A percentile compares a stretch with the other conserved stretches of the same genome.
Conservation (phyloP, 2,329 filamentous ascomycete genomes). For the Thyridium curvatum region DNA sequence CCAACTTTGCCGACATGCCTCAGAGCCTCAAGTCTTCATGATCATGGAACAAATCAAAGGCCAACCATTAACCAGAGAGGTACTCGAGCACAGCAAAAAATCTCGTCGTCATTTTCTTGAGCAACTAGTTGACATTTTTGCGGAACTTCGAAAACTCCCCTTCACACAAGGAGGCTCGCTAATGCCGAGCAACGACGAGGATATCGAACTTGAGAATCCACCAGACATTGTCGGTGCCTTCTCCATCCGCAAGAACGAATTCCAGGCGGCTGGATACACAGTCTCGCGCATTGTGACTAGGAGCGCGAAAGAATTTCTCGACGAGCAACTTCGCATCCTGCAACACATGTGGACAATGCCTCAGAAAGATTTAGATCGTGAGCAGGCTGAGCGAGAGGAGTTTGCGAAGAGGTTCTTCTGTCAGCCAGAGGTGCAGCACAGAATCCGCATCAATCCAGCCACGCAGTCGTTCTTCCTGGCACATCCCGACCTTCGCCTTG, state of each 20-base stretch:
- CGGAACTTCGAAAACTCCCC: conserved; percentile 14
- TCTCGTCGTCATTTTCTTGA: conserved; percentile 9
- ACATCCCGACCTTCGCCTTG: conserved; percentile 13
- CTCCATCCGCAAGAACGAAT: conserved; percentile 2
- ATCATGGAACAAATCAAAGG: conserved; percentile 14
- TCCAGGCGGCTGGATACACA: too few species aligned
- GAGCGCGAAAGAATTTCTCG: too few species aligned
- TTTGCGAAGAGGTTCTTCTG: conserved; percentile 10
- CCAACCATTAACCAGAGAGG: conserved; percentile 10
- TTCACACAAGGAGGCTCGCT: conserved; percentile 17
- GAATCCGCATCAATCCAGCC: too few species aligned
- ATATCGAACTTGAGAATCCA: conserved; percentile 4
- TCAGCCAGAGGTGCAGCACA: too few species aligned
- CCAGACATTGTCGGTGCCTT: conserved; percentile 13
- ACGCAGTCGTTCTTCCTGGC: conserved; percentile 16
- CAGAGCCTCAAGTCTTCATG: conserved; percentile 10
- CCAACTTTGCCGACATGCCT: not conserved
- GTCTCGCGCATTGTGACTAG: too few species aligned
- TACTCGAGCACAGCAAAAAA: conserved; percentile 2
- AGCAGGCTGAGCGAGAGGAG: conserved; percentile 7
- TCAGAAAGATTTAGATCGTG: conserved; percentile 8
- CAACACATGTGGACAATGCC: conserved; percentile 1
- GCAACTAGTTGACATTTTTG: conserved; percentile 17
- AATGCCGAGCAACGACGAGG: conserved; percentile 12
- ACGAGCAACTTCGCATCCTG: conserved; percentile 6